Evolutionary conservation across 176 grass and related monocot genomes (phyloP), one percentile per base, ranked within the genome.

Genomic region (Oryza brachyantha): DNA sequence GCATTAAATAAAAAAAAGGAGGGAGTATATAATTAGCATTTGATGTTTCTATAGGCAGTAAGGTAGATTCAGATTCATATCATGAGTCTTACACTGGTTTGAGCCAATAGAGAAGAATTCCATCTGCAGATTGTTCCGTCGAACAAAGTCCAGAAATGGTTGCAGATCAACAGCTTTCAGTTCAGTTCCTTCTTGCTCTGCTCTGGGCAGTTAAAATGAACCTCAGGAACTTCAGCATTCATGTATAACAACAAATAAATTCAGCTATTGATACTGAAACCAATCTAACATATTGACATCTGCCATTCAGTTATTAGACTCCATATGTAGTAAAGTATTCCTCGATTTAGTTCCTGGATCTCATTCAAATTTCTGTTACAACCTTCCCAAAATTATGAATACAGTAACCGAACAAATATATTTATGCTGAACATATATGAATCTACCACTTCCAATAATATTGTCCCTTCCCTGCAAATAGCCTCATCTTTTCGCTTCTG

Each of bases 111-210:
- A 82, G 71, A 97, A 97, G 74, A 94, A 82, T 25, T 94, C 95
- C 58, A 66, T 94, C 73, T 92, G 95, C 48, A 90, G 85, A 84
- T 90, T 92, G 16, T 86, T 93, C 26, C 83, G 75, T 50, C 88
- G 94, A 40, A 92, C 70, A 74, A 94, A 97, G 40, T 92, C 87
- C 6, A 94, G 78, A 72, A 92, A 90, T 8, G 94, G 85, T 61
- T 86, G 92, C 83, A 97, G 61, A 50, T 94, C 91, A 50, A 92
- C 34, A 82, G 89, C 89, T 58, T 78, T 94, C 9, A 97, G 37
- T 54, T 84, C 54, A 57, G 81, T 80, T 64, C 94, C 92, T 70
- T 97, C 94, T 67, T 94, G 89, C 73, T 97, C 94, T 88, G 91
- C 94, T 86, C 91, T 97, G 79, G 66, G 59, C 24, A 68, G 3